Conservation (phyloP, 495 filamentous ascomycete species). For the Hyaloscypha hepaticicola region DNA sequence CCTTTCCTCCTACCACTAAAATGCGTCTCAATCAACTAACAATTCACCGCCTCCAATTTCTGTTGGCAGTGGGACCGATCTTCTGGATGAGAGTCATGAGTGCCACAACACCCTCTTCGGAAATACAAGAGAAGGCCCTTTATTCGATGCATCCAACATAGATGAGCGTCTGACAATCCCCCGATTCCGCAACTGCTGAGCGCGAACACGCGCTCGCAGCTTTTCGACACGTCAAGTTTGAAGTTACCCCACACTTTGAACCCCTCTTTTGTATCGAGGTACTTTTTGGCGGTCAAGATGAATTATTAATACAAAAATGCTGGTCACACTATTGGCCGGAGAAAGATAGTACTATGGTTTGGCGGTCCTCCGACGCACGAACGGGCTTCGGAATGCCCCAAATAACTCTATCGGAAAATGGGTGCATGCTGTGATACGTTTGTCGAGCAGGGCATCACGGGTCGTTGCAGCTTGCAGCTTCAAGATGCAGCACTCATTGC, state of each 20-base stretch:
- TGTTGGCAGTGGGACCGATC: not conserved
- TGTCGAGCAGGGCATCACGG: not conserved
- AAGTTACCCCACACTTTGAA: not conserved
- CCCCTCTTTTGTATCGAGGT: not conserved
- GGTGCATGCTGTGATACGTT: not conserved
- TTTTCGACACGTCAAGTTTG: conserved; percentile 18
- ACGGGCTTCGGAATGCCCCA: not conserved
- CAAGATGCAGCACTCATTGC: not conserved
- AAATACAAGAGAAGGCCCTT: not conserved
- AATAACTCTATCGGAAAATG: not conserved
- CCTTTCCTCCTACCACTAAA: not conserved
- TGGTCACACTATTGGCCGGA: not conserved
- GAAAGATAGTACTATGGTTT: not conserved
- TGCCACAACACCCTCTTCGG: conserved; percentile 21
- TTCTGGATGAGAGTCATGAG: not conserved
- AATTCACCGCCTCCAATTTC: conserved; percentile 10
- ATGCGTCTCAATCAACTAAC: conserved; percentile 6
- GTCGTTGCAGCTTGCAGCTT: not conserved
- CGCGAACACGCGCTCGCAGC: conserved; percentile 8
- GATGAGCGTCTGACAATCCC: not conserved
- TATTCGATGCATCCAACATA: not conserved
- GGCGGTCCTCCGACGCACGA: not conserved
- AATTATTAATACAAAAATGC: not conserved
- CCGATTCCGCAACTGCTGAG: conserved; percentile 4
- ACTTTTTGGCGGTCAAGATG: conserved; percentile 27